Percentiles rank a stretch among this genome's conserved stretches.
Conservation (phyloP, 2,329 filamentous ascomycete genomes). For the Bipolaris oryzae region DNA sequence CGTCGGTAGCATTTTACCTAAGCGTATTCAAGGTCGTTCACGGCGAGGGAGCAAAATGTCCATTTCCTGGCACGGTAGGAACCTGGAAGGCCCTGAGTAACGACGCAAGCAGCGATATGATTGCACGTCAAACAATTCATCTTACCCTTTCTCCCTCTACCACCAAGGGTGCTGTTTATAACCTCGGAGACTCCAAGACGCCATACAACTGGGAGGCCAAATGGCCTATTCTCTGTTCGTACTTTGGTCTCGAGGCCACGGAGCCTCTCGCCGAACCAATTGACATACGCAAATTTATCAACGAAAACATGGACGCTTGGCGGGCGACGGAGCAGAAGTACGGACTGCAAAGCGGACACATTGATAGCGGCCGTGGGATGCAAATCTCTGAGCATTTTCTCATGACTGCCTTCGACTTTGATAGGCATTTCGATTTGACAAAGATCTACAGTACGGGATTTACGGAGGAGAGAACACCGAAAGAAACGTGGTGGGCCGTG, state of each 20-base stretch:
- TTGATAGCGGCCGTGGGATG: constrained; percentile 46
- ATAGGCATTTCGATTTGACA: constrained; percentile 54
- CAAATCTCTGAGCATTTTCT: constrained; percentile 53
- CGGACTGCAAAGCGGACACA: constrained; percentile 47
- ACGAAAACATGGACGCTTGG: constrained; percentile 35
- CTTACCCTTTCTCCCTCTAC: constrained; percentile 48
- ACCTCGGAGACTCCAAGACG: constrained; percentile 50
- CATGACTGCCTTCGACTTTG: constrained; percentile 53
- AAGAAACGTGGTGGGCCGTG: constrained; percentile 49
- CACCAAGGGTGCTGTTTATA: constrained; percentile 49
- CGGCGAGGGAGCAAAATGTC: constrained; percentile 45
- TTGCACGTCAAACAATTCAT: constrained; percentile 51
- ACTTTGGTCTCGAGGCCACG: constrained; percentile 53
- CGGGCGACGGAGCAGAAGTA: constrained; percentile 28
- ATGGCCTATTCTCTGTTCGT: constrained; percentile 54
- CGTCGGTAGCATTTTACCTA: constrained; percentile 48
- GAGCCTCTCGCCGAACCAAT: constrained; percentile 23
- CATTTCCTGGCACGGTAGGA: constrained; percentile 48
- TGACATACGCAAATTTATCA: constrained; percentile 39
- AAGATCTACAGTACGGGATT: constrained; percentile 53
- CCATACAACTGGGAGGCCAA: constrained; percentile 50
- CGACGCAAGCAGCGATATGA: constrained; percentile 49
- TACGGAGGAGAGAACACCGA: constrained; percentile 49
- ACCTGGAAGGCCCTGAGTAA: constrained; percentile 48
- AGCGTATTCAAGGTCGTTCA: constrained; percentile 47